Evolutionary conservation across 2,329 filamentous ascomycete species (phyloP).

Genomic region (Golovinomyces cichoracearum): DNA sequence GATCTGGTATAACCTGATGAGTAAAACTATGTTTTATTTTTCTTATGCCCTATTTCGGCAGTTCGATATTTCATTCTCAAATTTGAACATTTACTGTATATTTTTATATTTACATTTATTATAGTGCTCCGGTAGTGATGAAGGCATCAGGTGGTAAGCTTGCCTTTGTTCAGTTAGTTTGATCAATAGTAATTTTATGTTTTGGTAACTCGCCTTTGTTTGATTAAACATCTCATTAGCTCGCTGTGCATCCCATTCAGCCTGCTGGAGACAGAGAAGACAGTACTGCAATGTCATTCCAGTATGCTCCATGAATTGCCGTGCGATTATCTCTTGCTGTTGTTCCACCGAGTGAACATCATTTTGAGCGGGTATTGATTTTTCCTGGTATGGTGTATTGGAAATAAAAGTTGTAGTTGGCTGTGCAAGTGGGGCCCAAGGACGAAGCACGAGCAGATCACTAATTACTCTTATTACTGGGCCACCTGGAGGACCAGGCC

Average conservation of each 20-base stretch:
- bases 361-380: conserved; percentile 3
- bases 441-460: conserved; percentile 50
- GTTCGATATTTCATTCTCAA: no score
- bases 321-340: conserved; percentile 39
- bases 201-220: conserved; percentile 33
- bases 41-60: no score
- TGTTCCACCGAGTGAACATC: conserved; percentile 8
- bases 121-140: conserved; percentile 4
- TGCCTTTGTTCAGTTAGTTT: conserved; percentile 13
- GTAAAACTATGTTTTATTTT: no score
- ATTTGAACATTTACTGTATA: background rate
- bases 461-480: conserved; percentile 43
- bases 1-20: no score
- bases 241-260: conserved; percentile 52
- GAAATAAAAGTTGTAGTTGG: conserved; percentile 1
- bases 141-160: conserved; percentile 26
- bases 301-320: conserved; percentile 51
- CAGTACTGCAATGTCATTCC: conserved; percentile 59
- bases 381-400: conserved; percentile 1
- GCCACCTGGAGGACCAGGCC: conserved; percentile 39
- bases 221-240: conserved; percentile 52
- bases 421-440: conserved; percentile 27
- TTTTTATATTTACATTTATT: background rate
- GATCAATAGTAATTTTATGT: background rate
- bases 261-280: conserved; percentile 53